phyloP scores from a whole-genome alignment of 2,329 filamentous ascomycete species.

The Stagonosporopsis vannaccii region DNA sequence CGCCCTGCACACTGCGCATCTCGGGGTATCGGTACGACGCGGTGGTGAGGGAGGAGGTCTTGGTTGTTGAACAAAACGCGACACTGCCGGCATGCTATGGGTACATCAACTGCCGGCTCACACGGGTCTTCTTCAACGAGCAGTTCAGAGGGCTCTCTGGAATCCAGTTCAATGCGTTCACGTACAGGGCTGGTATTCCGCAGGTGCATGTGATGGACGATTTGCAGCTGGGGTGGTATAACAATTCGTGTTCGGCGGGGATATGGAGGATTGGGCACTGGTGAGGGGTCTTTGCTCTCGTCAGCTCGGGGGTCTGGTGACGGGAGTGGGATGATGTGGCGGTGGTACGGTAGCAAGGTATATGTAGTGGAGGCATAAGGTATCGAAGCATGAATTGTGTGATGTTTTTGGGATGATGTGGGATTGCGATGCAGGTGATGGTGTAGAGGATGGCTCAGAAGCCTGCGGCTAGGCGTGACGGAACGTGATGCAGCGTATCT shows the following conservation, averaged over 20 bases:
- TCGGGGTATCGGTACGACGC: slow-evolving; percentile 55
- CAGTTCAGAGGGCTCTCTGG: slow-evolving; percentile 53
- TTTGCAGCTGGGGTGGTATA: slow-evolving; percentile 57
- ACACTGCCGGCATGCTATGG: slow-evolving; percentile 53
- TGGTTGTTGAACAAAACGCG: slow-evolving; percentile 48
- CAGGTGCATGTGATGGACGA: slow-evolving; percentile 58
- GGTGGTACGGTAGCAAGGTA: slow-evolving; percentile 12
- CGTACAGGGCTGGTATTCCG: slow-evolving; percentile 47
- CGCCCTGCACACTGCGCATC: slow-evolving; percentile 54
- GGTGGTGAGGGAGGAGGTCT: slow-evolving; percentile 43
- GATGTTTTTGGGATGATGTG: no score
- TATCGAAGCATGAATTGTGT: no score
- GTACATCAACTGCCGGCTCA: slow-evolving; percentile 53
- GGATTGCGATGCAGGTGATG: no score
- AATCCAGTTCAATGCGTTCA: slow-evolving; percentile 58
- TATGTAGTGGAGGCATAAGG: no score
- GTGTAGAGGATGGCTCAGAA: no score
- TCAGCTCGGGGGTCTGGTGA: not conserved
- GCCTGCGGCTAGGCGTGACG: no score
- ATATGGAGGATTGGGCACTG: slow-evolving; percentile 42
- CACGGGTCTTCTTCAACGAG: slow-evolving; percentile 52
- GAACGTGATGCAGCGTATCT: no score
- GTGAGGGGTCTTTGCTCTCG: slow-evolving; percentile 17
- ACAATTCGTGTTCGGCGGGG: slow-evolving; percentile 59
- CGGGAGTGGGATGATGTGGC: not conserved